Conservation (phyloP, 2,329 filamentous ascomycete genomes). For the Arthrinium puccinioides region DNA sequence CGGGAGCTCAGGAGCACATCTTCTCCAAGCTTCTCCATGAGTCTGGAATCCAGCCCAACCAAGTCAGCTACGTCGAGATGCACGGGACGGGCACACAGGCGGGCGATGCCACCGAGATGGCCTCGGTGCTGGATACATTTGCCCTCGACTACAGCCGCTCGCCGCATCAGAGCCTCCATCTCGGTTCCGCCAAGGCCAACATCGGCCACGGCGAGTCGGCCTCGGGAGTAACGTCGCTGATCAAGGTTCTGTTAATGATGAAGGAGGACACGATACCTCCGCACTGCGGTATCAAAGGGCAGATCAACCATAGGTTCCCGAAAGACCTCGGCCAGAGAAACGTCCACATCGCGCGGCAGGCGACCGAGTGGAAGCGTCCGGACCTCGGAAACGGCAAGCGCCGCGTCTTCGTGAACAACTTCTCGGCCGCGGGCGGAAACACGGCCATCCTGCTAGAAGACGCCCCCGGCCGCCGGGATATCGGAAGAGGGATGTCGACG, state of each 20-base stretch:
- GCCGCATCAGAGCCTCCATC: too few species aligned
- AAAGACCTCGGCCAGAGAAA: not conserved
- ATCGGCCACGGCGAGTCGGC: not conserved
- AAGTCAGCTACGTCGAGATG: conserved; percentile 60
- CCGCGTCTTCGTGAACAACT: conserved; percentile 40
- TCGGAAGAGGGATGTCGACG: too few species aligned
- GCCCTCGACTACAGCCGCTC: conserved; percentile 36
- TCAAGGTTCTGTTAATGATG: not conserved
- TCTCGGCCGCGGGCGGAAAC: conserved; percentile 46
- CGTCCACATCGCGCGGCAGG: not conserved
- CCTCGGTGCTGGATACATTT: conserved; percentile 52
- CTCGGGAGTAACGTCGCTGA: not conserved
- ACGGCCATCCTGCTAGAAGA: conserved; percentile 13
- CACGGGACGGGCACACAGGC: conserved; percentile 66
- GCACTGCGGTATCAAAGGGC: not conserved
- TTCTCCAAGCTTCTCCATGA: conserved; percentile 50
- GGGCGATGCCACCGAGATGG: conserved; percentile 60
- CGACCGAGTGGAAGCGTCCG: not conserved
- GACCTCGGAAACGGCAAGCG: conserved; percentile 16
- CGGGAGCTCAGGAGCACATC: conserved; percentile 30
- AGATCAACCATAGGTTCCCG: not conserved
- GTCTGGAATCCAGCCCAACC: conserved; percentile 43
- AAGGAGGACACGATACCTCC: not conserved
- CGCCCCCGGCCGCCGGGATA: conserved; percentile 1
- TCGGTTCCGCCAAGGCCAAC: conserved; percentile 23